Evolutionary conservation across 331 rosid species (phyloP).

Genomic region (Arachis monticola): DNA sequence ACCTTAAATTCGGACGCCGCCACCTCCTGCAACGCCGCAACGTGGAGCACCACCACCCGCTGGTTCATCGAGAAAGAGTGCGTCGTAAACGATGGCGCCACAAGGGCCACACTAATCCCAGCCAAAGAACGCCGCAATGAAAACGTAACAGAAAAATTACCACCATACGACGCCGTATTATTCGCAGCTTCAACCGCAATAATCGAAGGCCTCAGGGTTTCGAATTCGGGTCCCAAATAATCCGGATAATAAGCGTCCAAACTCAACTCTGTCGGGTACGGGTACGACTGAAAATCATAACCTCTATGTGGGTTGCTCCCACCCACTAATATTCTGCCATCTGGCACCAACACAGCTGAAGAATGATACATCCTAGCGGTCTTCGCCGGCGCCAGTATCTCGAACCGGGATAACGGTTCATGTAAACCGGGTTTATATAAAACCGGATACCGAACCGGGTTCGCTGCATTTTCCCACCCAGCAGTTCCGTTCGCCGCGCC

Average conservation of each 20-base stretch:
- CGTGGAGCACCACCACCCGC: conserved; percentile 55
- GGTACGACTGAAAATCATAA: conserved; percentile 55
- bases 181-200: conserved; percentile 41
- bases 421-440: conserved; percentile 43
- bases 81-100: conserved; percentile 74
- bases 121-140: conserved; percentile 12
- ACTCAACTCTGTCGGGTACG: conserved; percentile 71
- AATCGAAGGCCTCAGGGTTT: conserved; percentile 46
- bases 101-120: conserved; percentile 41
- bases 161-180: conserved; percentile 45
- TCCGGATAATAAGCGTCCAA: conserved; percentile 64
- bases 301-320: conserved; percentile 75
- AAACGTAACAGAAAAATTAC: conserved; percentile 48
- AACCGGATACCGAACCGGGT: conserved; percentile 63
- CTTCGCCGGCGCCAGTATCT: conserved; percentile 45
- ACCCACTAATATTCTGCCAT: conserved; percentile 76
- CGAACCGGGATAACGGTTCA: conserved; percentile 42
- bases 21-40: conserved; percentile 24
- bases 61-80: conserved; percentile 81
- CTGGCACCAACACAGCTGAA: conserved; percentile 60
- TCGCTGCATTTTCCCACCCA: conserved; percentile 67
- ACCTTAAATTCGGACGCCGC: conserved; percentile 44
- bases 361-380: conserved; percentile 78
- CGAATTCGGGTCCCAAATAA: conserved; percentile 47
- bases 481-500: conserved; percentile 79